Evolutionary conservation across 2,329 filamentous ascomycete species (phyloP).

Genomic region (Tolypocladium sp.): DNA sequence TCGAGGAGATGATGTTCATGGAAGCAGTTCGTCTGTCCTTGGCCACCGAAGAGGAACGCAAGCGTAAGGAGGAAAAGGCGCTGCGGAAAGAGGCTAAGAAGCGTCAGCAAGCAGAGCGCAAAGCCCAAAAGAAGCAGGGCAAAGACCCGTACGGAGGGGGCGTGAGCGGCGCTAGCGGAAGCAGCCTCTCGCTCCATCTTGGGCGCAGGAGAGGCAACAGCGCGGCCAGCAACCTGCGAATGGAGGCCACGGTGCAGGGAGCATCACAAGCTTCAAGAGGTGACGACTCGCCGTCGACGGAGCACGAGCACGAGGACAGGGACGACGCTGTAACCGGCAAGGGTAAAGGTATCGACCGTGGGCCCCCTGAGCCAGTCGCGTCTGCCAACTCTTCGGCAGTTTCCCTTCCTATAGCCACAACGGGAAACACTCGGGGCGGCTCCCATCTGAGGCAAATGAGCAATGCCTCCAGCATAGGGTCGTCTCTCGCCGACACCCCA

Average conservation of each 20-base stretch:
- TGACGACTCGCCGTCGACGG: constrained; percentile 11
- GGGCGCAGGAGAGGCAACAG: constrained; percentile 52
- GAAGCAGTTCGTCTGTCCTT: constrained; percentile 87
- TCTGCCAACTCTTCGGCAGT: constrained; percentile 23
- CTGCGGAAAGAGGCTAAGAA: constrained; percentile 70
- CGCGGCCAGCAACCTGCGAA: constrained; percentile 47
- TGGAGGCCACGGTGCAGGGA: constrained; percentile 43
- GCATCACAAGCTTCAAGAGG: constrained; percentile 22
- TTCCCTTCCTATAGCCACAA: constrained; percentile 32
- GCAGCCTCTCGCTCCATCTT: constrained; percentile 53
- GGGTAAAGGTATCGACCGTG: constrained; percentile 61
- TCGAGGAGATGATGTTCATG: constrained; percentile 98
- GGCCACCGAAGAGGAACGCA: constrained; percentile 89
- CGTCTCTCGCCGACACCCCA: constrained; percentile 63
- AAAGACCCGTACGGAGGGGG: constrained; percentile 25
- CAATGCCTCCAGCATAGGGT: constrained; percentile 75
- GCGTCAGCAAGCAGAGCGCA: constrained; percentile 75
- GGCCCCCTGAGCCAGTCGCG: constrained; percentile 11
- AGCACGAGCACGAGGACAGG: constrained; percentile 14
- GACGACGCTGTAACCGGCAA: constrained; percentile 38
- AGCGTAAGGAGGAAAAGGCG: constrained; percentile 56
- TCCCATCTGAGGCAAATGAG: constrained; percentile 77
- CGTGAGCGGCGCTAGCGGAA: constrained; percentile 43
- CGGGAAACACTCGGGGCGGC: constrained; percentile 46
- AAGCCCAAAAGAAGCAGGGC: constrained; percentile 56